phyloP scores from a whole-genome alignment of 495 filamentous ascomycete species.

The Penicillium longicatenatum region DNA sequence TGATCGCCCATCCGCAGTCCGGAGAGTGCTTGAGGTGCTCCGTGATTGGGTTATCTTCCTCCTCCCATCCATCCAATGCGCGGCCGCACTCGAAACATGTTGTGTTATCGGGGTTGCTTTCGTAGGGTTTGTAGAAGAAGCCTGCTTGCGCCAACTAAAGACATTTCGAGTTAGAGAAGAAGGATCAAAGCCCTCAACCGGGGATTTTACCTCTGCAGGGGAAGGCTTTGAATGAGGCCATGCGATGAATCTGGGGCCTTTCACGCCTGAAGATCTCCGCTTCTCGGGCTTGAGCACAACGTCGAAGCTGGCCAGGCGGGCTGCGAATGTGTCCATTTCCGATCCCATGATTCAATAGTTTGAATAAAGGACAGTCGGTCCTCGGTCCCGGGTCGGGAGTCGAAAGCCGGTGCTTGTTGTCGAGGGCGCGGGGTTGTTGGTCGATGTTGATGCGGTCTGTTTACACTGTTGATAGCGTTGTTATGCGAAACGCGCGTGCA shows the following conservation, averaged over 20 bases:
- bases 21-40: conserved; percentile 85
- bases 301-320: conserved; percentile 76
- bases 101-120: conserved; percentile 79
- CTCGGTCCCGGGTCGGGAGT: conserved; percentile 1
- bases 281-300: conserved; percentile 58
- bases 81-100: conserved; percentile 83
- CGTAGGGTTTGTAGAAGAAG: conserved; percentile 81
- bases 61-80: conserved; percentile 86
- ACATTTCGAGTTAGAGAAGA: conserved; percentile 14
- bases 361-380: conserved; percentile 8
- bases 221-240: conserved; percentile 77
- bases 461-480: conserved; percentile 32
- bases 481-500: conserved; percentile 36
- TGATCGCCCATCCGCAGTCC: conserved; percentile 86
- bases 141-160: conserved; percentile 82
- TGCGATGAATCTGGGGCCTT: conserved; percentile 59
- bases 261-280: conserved; percentile 67
- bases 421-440: conserved; percentile 12
- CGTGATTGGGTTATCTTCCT: conserved; percentile 71
- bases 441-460: conserved; percentile 31
- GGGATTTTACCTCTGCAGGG: conserved; percentile 59
- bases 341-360: conserved; percentile 29
- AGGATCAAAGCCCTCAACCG: background rate
- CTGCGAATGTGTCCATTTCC: conserved; percentile 64
- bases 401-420: conserved; percentile 11